These are phyloP conservation scores for Orychophragmus violaceus DNA, from an alignment of 345 rosid species.

Conservation along the genomic window DNA sequence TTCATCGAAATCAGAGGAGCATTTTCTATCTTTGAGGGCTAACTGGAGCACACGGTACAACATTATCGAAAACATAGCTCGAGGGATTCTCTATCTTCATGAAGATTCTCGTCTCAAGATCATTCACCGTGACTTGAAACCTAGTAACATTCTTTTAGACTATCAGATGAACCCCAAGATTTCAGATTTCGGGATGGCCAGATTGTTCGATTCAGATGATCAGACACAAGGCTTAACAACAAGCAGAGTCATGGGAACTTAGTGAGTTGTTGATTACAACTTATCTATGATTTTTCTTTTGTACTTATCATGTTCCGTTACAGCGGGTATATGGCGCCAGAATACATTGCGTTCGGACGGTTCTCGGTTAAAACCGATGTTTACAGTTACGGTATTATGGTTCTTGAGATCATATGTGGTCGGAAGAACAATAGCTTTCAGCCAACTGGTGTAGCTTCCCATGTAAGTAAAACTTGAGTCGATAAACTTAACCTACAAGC, in stretches of 20 bases:
- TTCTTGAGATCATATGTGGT: constrained; percentile 38
- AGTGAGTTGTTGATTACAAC: not conserved
- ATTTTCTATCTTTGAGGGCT: not conserved
- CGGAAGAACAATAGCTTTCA: constrained; percentile 31
- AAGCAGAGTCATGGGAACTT: constrained; percentile 28
- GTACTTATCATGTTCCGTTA: not conserved
- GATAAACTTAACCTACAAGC: not conserved
- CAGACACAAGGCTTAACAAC: constrained; percentile 28
- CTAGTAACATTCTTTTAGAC: constrained; percentile 31
- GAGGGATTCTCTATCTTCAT: constrained; percentile 19
- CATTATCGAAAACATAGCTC: constrained; percentile 14
- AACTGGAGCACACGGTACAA: not conserved
- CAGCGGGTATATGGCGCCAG: constrained; percentile 40
- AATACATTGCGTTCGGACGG: constrained; percentile 24
- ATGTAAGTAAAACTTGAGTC: constrained; percentile 17
- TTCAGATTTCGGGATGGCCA: constrained; percentile 47
- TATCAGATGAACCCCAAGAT: constrained; percentile 41
- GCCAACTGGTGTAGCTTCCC: constrained; percentile 27
- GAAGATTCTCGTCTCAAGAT: constrained; percentile 43
- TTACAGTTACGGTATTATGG: constrained; percentile 44
- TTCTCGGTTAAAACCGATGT: constrained; percentile 32
- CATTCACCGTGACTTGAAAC: constrained; percentile 17
- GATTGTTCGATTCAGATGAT: constrained; percentile 28
- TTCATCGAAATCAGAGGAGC: not conserved
- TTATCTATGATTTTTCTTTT: not conserved